Base-by-base conservation (phyloP, 2,329 filamentous ascomycete species). In the Periconia sp. region DNA sequence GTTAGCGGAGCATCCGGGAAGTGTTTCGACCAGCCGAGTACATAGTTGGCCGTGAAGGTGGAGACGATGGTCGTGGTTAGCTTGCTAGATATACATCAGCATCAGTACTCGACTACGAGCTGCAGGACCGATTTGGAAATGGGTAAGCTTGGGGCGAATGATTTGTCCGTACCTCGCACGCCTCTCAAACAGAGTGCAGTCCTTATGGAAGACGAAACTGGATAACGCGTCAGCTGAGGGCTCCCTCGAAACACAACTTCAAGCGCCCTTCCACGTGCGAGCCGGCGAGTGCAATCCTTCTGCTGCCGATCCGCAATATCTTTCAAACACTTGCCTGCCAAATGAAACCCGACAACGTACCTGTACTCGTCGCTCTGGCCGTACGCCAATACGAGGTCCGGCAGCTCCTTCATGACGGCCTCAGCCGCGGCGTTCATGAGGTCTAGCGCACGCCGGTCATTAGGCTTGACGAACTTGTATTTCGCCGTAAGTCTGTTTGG, bases 341-440 rank as follows among this genome's bases (percentile, higher is more conserved):
- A 38, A 15, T 17, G 23, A 3, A 13, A 17, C n/a, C 2, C 17
- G 26, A 40, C 13, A n/a, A 63, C 61, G 38, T 73, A 87, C 83
- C 85, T 94, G 69, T 87, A 97, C 68, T 99, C 94, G 65, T 99
- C 94, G 69, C 91, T 96, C 54, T 96, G 85, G 1, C 94, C 94
- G 59, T 97, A 99, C 0, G 87, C 92, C 49, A 97, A 81, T 5
- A 86, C 84, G 52, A 96, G 84, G 60, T 97, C 92, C 4, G 90
- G 85, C 17, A 97, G 73, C 36, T 95, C 88, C 50, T 81, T 82
- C 73, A 96, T 83, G 33, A 96, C 89, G 5, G 87, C 86, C 46
- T 84, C 82, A n/a, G 94, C 94, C 2, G 91, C 91, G 1, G 84
- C 84, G 63, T 99, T 99, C 92, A 99, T 97, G 54, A 99, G 84